phyloP scores from a whole-genome alignment of 2,329 filamentous ascomycete species.

The Talaromyces sp. region DNA sequence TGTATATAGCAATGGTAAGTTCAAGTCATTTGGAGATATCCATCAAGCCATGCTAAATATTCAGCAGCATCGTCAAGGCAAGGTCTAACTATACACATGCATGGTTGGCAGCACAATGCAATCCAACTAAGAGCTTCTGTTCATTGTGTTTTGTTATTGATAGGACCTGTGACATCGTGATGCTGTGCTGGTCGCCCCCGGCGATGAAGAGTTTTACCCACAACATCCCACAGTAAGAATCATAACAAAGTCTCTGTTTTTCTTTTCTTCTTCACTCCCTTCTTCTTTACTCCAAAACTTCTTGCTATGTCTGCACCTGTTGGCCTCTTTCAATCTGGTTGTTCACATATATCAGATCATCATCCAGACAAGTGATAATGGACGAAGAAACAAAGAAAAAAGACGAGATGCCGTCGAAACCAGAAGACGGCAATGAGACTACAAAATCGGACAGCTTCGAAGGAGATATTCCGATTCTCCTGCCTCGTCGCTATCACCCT shows the following conservation, averaged over 20 bases:
- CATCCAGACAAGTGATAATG: not conserved
- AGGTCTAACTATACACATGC: not conserved
- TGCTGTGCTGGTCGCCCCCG: slow-evolving; percentile 3
- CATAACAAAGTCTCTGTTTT: not conserved
- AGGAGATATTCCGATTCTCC: slow-evolving; percentile 4
- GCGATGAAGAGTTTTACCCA: slow-evolving; percentile 3
- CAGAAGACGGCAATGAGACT: not conserved
- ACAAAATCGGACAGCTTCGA: not conserved
- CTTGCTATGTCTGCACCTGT: not conserved
- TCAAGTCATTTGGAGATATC: too few relatives aligned
- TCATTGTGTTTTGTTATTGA: not conserved
- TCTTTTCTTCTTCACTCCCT: not conserved
- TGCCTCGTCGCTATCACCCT: slow-evolving; percentile 4
- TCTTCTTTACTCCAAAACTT: not conserved
- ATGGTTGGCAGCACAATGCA: not conserved
- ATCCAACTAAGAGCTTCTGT: not conserved
- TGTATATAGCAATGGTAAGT: too few relatives aligned
- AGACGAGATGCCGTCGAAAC: not conserved
- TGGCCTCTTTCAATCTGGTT: not conserved
- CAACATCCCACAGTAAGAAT: not conserved
- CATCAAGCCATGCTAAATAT: too few relatives aligned
- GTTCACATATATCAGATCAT: not conserved
- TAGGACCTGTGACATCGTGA: not conserved
- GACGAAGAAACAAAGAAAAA: not conserved
- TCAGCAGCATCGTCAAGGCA: not conserved